These are phyloP conservation scores for Solanum aculeatissimum DNA, from an alignment of 305 asterid genomes.

Conservation along the genomic window DNA sequence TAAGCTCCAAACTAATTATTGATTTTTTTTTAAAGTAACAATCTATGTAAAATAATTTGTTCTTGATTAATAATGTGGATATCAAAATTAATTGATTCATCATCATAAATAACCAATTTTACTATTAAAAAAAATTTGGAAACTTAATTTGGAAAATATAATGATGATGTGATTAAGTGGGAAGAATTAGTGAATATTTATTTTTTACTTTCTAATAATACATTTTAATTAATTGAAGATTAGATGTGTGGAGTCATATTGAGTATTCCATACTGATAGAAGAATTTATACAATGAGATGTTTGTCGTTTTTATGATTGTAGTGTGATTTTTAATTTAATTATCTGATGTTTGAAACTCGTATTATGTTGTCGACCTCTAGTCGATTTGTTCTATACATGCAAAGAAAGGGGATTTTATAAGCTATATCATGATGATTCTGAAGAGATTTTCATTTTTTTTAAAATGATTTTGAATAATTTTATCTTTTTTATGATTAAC, in stretches of 20 bases:
- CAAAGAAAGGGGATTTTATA: background rate
- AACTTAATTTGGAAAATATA: background rate
- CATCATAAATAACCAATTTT: background rate
- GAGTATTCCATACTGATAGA: background rate
- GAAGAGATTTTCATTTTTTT: background rate
- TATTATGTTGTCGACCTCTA: background rate
- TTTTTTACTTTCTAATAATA: background rate
- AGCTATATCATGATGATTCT: background rate
- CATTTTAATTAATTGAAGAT: background rate
- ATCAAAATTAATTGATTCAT: background rate
- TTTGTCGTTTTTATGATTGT: background rate
- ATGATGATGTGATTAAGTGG: background rate
- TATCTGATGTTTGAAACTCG: background rate
- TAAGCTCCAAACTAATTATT: background rate
- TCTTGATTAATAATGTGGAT: background rate
- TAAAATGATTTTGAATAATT: background rate
- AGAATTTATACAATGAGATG: too few species aligned
- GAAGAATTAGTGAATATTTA: background rate
- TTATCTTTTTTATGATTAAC: background rate
- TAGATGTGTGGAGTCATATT: background rate
- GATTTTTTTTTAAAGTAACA: background rate
- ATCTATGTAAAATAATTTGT: background rate
- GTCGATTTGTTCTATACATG: background rate
- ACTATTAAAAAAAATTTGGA: background rate
- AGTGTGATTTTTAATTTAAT: background rate